These are phyloP conservation scores for Penicillium sp. DNA, from an alignment of 2,329 filamentous ascomycete species.

Conservation along the genomic window DNA sequence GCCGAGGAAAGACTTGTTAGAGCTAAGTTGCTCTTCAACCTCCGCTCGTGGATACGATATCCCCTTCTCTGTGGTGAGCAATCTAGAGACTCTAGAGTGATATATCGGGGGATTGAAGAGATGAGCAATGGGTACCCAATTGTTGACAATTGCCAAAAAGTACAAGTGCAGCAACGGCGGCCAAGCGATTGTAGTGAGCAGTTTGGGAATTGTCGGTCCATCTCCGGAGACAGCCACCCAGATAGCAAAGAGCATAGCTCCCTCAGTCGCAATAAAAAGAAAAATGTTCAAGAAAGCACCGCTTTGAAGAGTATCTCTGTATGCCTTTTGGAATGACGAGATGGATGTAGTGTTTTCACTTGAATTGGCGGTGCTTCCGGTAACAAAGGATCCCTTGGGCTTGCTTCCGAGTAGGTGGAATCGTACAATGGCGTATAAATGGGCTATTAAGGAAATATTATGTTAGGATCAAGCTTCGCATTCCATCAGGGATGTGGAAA, in stretches of 20 bases:
- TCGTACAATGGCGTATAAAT: slow-evolving; percentile 21
- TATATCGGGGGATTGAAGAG: slow-evolving; percentile 19
- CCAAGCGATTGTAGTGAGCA: slow-evolving; percentile 21
- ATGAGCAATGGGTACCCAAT: slow-evolving; percentile 24
- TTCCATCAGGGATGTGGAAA: neutral
- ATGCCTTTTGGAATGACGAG: slow-evolving; percentile 6
- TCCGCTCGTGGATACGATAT: neutral
- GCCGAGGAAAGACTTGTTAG: neutral
- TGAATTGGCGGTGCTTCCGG: slow-evolving; percentile 28
- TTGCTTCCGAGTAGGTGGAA: slow-evolving; percentile 26
- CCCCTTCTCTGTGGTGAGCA: neutral
- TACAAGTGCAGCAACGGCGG: slow-evolving; percentile 25
- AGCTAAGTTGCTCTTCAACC: neutral
- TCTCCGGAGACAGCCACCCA: neutral
- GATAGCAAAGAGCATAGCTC: slow-evolving; percentile 3
- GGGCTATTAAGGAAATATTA: slow-evolving; percentile 13
- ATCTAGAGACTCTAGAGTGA: neutral
- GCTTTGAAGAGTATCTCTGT: slow-evolving; percentile 18
- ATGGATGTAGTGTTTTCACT: slow-evolving; percentile 18
- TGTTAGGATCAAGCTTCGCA: neutral
- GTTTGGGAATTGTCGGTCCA: neutral
- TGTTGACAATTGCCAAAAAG: slow-evolving; percentile 16
- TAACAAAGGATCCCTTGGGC: slow-evolving; percentile 32
- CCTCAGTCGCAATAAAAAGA: slow-evolving; percentile 11
- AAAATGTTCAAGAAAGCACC: slow-evolving; percentile 20